Evolutionary conservation across 2,329 filamentous ascomycete genomes (phyloP), one percentile per base, ranked within the genome.

Genomic region (Fusarium chlamydosporum): DNA sequence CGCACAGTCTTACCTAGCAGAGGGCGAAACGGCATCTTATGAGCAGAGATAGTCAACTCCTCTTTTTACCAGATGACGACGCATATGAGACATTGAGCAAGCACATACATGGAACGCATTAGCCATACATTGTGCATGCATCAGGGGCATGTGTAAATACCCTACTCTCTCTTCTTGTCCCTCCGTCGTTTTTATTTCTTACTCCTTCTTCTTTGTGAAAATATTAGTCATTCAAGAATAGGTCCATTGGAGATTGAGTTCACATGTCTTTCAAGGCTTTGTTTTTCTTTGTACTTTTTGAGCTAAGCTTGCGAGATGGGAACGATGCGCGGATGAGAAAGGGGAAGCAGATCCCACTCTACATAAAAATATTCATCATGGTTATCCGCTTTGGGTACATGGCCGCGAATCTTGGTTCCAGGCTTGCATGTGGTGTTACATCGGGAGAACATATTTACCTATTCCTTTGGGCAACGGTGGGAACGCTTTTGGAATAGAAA

Each of bases 391-490:
- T 66, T 48, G 57, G 67, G 70, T 70, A 42, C 68, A 41, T 74
- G 70, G 60, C 67, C 55, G 46, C 43, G 56, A 70, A 72, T 60
- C 56, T 72, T 62, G 46, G 34, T 56, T 58, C 67, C 29, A 46
- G 52, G 59, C 54, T 58, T 64, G 38, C 54, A 72, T 72, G 72
- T 47, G 56, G 71, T 74, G 69, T 72, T 66, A 74, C 69, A 37
- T 72, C 68, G 71, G 72, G 51, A 69, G 37, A 56, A 59, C 58
- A 58, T 47, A 41, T 64, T 42, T 56, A 46, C 51, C n/a, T 58
- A 54, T 46, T 57, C 45, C 33, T 38, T 42, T 56, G 48, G 38
- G 18, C 29, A 46, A 41, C 15, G 47, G 57, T 27, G 40, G 56
- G 35, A 27, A 48, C 23, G 29, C 27, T 50, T 46, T 38, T 48